Evolutionary conservation across 495 filamentous ascomycete species (phyloP).

Genomic region (Cladorrhinum samala): DNA sequence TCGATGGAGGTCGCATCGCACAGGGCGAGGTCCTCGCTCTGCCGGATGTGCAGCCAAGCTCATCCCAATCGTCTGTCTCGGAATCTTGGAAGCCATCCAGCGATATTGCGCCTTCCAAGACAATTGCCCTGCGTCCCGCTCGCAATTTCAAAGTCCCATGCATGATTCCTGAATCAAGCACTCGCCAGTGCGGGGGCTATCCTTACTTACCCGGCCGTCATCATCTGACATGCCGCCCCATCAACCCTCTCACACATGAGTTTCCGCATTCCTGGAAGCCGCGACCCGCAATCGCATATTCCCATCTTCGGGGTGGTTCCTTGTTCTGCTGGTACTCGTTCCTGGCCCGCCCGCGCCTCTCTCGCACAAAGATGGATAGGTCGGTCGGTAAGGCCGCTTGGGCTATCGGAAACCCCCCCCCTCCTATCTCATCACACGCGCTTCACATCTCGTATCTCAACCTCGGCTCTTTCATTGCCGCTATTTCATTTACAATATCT

Average conservation of each 20-base stretch:
- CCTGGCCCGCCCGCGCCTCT: not conserved
- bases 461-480: not conserved
- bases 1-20: not conserved
- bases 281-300: not conserved
- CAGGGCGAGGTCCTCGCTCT: not conserved
- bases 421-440: too few species aligned
- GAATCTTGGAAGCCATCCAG: not conserved
- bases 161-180: not conserved
- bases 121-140: not conserved
- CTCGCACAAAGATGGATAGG: too few species aligned
- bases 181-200: not conserved
- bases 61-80: constrained; percentile 2
- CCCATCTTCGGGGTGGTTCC: not conserved
- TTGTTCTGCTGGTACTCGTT: not conserved
- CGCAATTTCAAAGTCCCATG: constrained; percentile 6
- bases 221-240: not conserved
- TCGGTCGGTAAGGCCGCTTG: too few species aligned
- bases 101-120: not conserved
- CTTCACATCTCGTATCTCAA: too few species aligned
- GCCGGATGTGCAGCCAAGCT: not conserved
- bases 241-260: not conserved
- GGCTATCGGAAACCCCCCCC: too few species aligned
- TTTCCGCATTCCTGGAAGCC: not conserved
- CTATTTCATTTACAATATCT: not conserved
- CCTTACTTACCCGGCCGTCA: not conserved